Base-by-base conservation (phyloP, 768 basidiomycete species). In the Suillus fuscotomentosus region DNA sequence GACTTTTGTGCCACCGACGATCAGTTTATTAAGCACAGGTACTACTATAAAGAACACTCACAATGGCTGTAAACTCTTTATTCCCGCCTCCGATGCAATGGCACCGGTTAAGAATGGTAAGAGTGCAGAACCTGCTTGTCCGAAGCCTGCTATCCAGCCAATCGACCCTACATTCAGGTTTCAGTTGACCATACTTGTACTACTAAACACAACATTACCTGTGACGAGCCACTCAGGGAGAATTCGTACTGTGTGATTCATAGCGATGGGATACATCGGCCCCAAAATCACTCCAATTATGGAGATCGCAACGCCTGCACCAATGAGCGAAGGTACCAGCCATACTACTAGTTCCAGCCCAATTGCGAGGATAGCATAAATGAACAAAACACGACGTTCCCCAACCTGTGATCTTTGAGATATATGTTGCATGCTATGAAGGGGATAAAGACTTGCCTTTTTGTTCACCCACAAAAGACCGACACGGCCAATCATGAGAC, bases 201-300 rank as follows among this genome's bases (percentile, higher is more conserved):
- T 60, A 42, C 41, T 41, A 14, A 27, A 45, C 10, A 34, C 14
- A 50, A 11, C 13, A 41, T 55, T 24, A 60, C 69, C 77, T 36
- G 77, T 77, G 39, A 77, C 65, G 42, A 81, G 71, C 71, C 73
- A 71, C 20, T 66, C 72, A 54, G 79, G 78, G 20, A 80, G 70
- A 39, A 79, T 66, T 34, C 73, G 77, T 14, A 68, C 71, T 2
- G 78, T 71, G 48, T 81, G 76, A 22, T 73, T 75, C 60, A 78
- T 71, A 17, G 77, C 64, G 51, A 90, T 84, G 2, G 89, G 89
- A 70, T 88, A 92, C 78, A 92, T 85, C 3, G 90, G 90, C 0
- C 90, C 91, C n/a, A 93, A 78, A 27, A 91, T 74, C 10, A 91
- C 56, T 20, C 91, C 91, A 17, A 91, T 76, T 54, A 91, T 67